phyloP scores from a whole-genome alignment of 164 flowering plant species.

The Macadamia tetraphylla region DNA sequence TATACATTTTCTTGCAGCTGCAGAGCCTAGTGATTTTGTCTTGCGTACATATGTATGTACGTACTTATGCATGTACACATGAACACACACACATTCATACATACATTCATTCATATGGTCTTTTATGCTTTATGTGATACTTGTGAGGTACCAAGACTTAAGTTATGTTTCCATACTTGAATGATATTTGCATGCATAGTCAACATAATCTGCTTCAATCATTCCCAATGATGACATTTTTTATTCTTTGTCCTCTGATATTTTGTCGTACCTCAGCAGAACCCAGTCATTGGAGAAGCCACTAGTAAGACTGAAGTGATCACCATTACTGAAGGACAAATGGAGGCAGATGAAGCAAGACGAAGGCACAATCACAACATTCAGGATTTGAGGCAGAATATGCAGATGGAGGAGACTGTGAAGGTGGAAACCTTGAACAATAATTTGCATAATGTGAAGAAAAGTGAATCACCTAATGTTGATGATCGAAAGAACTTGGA shows the following conservation, averaged over 20 bases:
- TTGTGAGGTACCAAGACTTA: too few species aligned
- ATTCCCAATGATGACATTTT: neutral
- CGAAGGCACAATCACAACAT: neutral
- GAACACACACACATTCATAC: too few species aligned
- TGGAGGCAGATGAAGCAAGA: constrained; percentile 1
- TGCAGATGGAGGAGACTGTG: neutral
- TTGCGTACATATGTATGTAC: too few species aligned
- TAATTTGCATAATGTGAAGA: neutral
- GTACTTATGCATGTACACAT: too few species aligned
- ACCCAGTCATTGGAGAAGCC: neutral
- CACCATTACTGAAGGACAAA: neutral
- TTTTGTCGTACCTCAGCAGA: neutral
- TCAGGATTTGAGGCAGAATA: constrained; percentile 4
- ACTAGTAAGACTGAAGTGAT: neutral
- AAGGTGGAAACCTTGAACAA: constrained; percentile 2
- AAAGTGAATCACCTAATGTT: neutral
- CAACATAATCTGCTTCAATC: too few species aligned
- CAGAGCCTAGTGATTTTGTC: too few species aligned
- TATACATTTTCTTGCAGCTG: too few species aligned
- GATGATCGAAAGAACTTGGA: constrained; percentile 7
- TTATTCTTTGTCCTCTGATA: neutral
- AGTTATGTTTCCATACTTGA: too few species aligned
- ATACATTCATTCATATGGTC: too few species aligned
- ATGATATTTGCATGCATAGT: too few species aligned
- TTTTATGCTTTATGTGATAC: too few species aligned